Conservation (phyloP, 2,329 filamentous ascomycete species). For the Aspergillus versicolor region DNA sequence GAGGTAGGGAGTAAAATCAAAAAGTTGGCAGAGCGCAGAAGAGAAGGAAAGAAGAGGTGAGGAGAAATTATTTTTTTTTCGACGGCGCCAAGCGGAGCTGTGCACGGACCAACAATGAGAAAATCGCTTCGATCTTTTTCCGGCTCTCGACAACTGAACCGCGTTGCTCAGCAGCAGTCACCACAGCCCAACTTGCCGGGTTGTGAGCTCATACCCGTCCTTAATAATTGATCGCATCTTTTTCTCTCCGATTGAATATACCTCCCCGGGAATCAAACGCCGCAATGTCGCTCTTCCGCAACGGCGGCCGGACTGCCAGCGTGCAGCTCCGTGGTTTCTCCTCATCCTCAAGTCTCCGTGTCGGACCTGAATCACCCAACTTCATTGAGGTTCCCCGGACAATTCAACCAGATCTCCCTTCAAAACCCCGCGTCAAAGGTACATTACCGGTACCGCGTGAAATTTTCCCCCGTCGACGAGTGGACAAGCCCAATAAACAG, state of each 20-base stretch:
- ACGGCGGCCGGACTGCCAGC: conserved; percentile 32
- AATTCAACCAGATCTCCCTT: conserved; percentile 64
- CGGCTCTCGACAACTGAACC: conserved; percentile 22
- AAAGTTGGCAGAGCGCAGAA: conserved; percentile 32
- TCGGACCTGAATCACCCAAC: conserved; percentile 74
- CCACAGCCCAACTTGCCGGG: conserved; percentile 15
- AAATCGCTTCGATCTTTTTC: conserved; percentile 39
- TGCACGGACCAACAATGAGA: conserved; percentile 38
- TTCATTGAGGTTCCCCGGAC: conserved; percentile 80
- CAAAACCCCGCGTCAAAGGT: conserved; percentile 63
- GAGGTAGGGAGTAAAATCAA: conserved; percentile 25
- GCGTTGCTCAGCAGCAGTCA: conserved; percentile 15
- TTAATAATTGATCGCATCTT: not conserved
- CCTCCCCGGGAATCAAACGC: not conserved
- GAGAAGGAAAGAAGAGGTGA: conserved; percentile 28
- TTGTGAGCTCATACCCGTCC: not conserved
- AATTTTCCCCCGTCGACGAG: conserved; percentile 65
- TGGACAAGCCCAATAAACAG: conserved; percentile 59
- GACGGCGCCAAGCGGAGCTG: conserved; percentile 31
- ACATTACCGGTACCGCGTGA: conserved; percentile 79
- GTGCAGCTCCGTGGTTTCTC: conserved; percentile 42
- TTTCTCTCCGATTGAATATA: too few species aligned
- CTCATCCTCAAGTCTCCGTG: conserved; percentile 35
- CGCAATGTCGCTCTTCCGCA: conserved; percentile 39
- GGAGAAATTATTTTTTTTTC: conserved; percentile 35